phyloP scores from a whole-genome alignment of 306 rosid species.

The Mimosa bimucronata region DNA sequence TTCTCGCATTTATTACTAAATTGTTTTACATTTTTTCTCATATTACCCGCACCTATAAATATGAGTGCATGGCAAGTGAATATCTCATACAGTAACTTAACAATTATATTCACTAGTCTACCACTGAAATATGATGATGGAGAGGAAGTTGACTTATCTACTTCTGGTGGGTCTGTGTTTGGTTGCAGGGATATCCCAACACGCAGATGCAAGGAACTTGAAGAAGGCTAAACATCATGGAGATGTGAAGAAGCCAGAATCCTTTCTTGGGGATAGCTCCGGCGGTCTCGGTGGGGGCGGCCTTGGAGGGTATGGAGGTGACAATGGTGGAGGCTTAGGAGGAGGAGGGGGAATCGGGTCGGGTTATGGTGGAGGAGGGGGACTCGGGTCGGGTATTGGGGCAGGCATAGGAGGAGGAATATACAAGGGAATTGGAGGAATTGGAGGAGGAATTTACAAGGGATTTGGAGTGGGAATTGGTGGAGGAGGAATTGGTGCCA shows the following conservation, averaged over 20 bases:
- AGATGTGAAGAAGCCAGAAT: constrained; percentile 52
- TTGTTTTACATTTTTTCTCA: constrained; percentile 11
- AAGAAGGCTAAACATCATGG: constrained; percentile 36
- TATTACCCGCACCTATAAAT: constrained; percentile 32
- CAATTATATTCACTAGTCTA: constrained; percentile 7
- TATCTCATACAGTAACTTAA: constrained; percentile 18
- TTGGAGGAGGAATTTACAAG: not conserved
- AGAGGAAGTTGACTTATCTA: constrained; percentile 44
- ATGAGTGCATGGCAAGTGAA: constrained; percentile 36
- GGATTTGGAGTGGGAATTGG: constrained; percentile 12
- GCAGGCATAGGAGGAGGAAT: constrained; percentile 10
- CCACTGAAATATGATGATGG: constrained; percentile 27
- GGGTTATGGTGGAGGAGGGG: constrained; percentile 32
- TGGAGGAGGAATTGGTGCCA: constrained; percentile 6
- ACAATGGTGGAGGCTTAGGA: not conserved
- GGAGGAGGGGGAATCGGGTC: constrained; percentile 41
- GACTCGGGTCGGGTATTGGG: constrained; percentile 23
- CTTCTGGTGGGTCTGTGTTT: constrained; percentile 44
- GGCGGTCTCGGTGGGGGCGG: not conserved
- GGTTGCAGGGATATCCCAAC: constrained; percentile 35
- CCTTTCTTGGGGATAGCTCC: constrained; percentile 42
- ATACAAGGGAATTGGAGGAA: constrained; percentile 1
- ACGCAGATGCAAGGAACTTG: constrained; percentile 49
- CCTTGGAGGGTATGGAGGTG: not conserved
- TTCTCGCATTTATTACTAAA: not conserved